phyloP scores from a whole-genome alignment of 139 green algal species.

The Zygnema circumcarinatum region DNA sequence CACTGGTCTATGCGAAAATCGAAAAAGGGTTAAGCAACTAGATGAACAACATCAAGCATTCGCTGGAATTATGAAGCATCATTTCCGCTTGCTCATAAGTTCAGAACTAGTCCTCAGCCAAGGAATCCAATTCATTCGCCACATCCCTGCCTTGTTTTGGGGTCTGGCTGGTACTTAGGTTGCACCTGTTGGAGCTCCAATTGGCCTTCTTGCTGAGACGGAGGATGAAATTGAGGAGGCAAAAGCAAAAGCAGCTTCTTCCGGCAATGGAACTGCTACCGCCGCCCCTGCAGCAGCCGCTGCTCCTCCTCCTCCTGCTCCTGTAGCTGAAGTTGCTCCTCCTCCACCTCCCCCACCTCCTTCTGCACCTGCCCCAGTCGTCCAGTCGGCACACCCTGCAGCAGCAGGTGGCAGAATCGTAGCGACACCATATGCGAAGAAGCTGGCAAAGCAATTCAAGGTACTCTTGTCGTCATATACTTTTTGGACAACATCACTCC shows the following conservation, averaged over 20 bases:
- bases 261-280: constrained; percentile 53
- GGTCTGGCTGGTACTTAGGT: no score
- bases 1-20: no score
- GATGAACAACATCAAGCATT: no score
- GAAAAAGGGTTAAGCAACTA: no score
- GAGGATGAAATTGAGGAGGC: constrained; percentile 93
- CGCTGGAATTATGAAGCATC: no score
- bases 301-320: constrained; percentile 45
- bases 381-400: constrained; percentile 53
- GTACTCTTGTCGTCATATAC: no score
- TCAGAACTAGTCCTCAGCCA: no score
- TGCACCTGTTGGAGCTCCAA: constrained; percentile 88
- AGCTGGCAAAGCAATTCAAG: constrained; percentile 92
- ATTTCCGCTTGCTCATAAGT: no score
- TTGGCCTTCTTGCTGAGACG: constrained; percentile 93
- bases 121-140: no score
- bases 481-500: no score
- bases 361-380: constrained; percentile 58
- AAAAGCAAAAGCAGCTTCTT: constrained; percentile 79
- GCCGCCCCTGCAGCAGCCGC: constrained; percentile 38
- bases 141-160: no score
- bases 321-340: constrained; percentile 63
- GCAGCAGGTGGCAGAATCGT: constrained; percentile 77
- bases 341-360: constrained; percentile 66
- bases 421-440: constrained; percentile 98